Percentiles rank a stretch among this genome's conserved stretches.
Evolutionary conservation across 208 protist species (phyloP).

Genomic region (Angomonas desouzai): DNA sequence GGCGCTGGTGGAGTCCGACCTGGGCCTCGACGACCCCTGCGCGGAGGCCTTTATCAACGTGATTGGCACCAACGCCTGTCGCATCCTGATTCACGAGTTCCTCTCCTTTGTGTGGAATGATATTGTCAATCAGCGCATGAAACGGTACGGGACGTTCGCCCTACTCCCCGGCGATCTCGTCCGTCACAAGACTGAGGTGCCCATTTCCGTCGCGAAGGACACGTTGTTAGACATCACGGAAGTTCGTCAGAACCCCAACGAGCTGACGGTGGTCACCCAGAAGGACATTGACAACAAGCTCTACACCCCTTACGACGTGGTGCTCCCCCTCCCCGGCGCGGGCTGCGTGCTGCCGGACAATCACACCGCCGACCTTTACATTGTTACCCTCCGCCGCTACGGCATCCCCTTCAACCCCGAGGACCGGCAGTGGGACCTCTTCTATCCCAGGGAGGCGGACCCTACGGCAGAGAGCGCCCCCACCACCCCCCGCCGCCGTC

Average conservation of each 20-base stretch:
- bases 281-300: constrained; percentile 52
- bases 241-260: constrained; percentile 11
- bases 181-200: constrained; percentile 13
- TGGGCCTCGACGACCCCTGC: constrained; percentile 51
- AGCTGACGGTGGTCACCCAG: constrained; percentile 28
- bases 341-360: constrained; percentile 74
- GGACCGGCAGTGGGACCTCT: constrained; percentile 72
- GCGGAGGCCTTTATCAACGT: constrained; percentile 78
- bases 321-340: constrained; percentile 71
- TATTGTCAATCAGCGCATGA: constrained; percentile 80
- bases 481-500: background rate
- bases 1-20: background rate
- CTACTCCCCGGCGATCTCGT: constrained; percentile 84
- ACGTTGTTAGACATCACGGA: constrained; percentile 13
- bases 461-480: constrained; percentile 2
- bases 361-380: constrained; percentile 81
- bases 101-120: constrained; percentile 87
- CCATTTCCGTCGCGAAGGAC: background rate
- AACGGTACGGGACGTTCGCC: constrained; percentile 80
- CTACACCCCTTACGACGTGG: constrained; percentile 61
- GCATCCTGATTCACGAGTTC: constrained; percentile 81
- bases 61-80: constrained; percentile 64
- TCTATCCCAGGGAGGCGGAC: constrained; percentile 24
- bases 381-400: constrained; percentile 72
- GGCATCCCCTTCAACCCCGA: constrained; percentile 80